Base-by-base conservation (phyloP, 176 grass and related monocot genomes). In the Musa schizocarpa region DNA sequence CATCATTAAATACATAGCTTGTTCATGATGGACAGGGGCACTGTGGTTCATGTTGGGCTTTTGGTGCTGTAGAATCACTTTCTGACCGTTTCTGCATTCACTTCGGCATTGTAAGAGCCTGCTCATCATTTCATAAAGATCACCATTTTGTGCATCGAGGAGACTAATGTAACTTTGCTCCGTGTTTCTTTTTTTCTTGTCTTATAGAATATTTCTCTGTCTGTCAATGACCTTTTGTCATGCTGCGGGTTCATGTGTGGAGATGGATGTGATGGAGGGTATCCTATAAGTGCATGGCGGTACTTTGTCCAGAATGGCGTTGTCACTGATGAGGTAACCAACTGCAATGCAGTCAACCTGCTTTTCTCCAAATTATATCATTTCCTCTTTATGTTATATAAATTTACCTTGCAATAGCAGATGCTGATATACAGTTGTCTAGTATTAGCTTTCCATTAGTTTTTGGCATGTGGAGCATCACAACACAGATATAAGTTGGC, bases 221-320 rank as follows among this genome's bases (percentile, higher is more conserved):
- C 94, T 21, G 90, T 86, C 25, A 97, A 97, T 81, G 93, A 97
- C 85, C 83, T 97, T 43, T 55, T 97, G 56, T 76, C 93, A 26
- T 97, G 94, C 80, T 97, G 94, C 10, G 94, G 94, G 63, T 97
- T 93, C 71, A 87, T 97, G 90, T 97, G 94, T 16, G 94, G 94
- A 14, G 90, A 92, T 54, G 94, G 94, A 51, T 97, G 94, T 83
- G 90, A 97, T 85, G 94, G 94, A 80, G 94, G 94, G 50, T 93
- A 97, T 85, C 87, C 88, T 79, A 84, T 97, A 71, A 67, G 63
- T 43, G 94, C 94, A 65, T 97, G 94, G 94, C 69, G 14, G 6
- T 97, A 97, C 81, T 93, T 97, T 72, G 80, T 97, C 76, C 80
- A 86, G 57, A 88, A 77, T 52, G 94, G 94, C 82, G 88, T 97